Percentiles rank a stretch among this genome's conserved stretches.
phyloP scores from a whole-genome alignment of 805 yeast genomes.

The Limtongia smithiae region DNA sequence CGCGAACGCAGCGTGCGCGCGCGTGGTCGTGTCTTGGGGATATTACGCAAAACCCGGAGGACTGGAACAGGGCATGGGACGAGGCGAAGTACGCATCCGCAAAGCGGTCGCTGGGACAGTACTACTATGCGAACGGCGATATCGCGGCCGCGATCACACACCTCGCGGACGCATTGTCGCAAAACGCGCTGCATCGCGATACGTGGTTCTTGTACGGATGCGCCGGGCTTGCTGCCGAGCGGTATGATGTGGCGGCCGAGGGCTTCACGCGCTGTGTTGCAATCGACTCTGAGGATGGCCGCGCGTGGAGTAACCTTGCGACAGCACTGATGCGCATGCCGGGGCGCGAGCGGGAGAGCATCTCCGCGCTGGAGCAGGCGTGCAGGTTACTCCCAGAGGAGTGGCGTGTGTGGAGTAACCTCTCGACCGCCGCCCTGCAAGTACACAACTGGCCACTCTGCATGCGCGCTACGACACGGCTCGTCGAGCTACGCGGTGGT shows the following conservation, averaged over 20 bases:
- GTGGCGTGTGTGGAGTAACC: conserved; percentile 91
- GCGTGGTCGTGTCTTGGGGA: conserved; percentile 85
- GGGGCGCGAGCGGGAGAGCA: conserved; percentile 53
- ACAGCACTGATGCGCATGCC: conserved; percentile 65
- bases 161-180: conserved; percentile 67
- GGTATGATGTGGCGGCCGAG: conserved; percentile 76
- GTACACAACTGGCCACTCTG: conserved; percentile 88
- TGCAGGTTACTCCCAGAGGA: conserved; percentile 58
- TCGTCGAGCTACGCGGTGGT: conserved; percentile 57
- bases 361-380: conserved; percentile 79
- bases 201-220: conserved; percentile 95
- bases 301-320: conserved; percentile 90
- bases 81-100: conserved; percentile 80
- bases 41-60: conserved; percentile 64
- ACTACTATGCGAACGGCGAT: conserved; percentile 51
- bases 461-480: conserved; percentile 62
- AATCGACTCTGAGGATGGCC: conserved; percentile 72
- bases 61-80: conserved; percentile 87
- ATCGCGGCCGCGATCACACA: conserved; percentile 59
- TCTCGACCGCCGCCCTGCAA: conserved; percentile 73
- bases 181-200: conserved; percentile 69
- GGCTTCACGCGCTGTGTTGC: conserved; percentile 90
- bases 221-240: conserved; percentile 68
- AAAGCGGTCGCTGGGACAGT: conserved; percentile 74
- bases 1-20: conserved; percentile 58